phyloP scores from a whole-genome alignment of 2,329 filamentous ascomycete species.

The Fusarium torreyae region DNA sequence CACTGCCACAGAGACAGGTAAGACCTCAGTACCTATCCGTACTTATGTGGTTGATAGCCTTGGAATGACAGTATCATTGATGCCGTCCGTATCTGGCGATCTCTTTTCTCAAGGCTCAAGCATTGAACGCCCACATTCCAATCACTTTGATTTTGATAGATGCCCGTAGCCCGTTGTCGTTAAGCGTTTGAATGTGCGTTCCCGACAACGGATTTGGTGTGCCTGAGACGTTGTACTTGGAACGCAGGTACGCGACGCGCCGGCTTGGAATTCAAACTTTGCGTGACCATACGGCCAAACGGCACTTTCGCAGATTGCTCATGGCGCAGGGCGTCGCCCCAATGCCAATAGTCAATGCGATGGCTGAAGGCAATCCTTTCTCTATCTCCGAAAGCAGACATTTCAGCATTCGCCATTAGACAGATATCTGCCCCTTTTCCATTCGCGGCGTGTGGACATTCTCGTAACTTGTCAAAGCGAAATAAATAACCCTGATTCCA shows the following conservation, averaged over 20 bases:
- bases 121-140: slow-evolving; percentile 27
- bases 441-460: neutral
- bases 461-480: neutral
- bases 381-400: slow-evolving; percentile 22
- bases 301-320: slow-evolving; percentile 22
- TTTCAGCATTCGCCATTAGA: slow-evolving; percentile 7
- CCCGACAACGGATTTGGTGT: neutral
- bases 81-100: slow-evolving; percentile 11
- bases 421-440: slow-evolving; percentile 12
- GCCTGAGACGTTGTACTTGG: slow-evolving; percentile 19
- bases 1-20: slow-evolving; percentile 27
- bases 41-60: neutral
- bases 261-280: slow-evolving; percentile 28
- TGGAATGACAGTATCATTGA: slow-evolving; percentile 10
- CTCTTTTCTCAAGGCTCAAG: slow-evolving; percentile 14
- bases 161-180: slow-evolving; percentile 3
- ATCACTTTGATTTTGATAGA: slow-evolving; percentile 17
- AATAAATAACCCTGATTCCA: slow-evolving; percentile 29
- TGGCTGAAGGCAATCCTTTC: slow-evolving; percentile 27
- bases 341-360: slow-evolving; percentile 25
- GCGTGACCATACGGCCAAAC: slow-evolving; percentile 9
- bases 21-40: neutral
- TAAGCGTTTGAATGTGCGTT: slow-evolving; percentile 5
- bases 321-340: slow-evolving; percentile 28
- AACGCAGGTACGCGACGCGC: slow-evolving; percentile 27